Percentiles rank a stretch among this genome's conserved stretches.
phyloP scores from a whole-genome alignment of 192 early-diverging fungal species.

The Coemansia sp. region DNA sequence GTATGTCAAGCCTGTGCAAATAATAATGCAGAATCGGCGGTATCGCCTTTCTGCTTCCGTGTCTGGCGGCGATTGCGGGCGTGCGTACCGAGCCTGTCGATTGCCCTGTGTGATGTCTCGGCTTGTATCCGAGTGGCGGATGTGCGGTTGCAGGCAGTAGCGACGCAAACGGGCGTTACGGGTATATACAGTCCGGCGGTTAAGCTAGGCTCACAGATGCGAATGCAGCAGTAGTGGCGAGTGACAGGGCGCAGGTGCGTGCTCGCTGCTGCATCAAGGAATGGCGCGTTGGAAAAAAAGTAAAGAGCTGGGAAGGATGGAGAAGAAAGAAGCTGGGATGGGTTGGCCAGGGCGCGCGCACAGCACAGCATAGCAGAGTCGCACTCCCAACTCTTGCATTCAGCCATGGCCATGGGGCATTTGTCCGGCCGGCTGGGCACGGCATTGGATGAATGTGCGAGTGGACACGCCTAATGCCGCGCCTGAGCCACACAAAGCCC shows the following conservation, averaged over 20 bases:
- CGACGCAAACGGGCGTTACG: no score
- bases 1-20: background rate
- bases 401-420: background rate
- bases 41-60: background rate
- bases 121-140: background rate
- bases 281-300: background rate
- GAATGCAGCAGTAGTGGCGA: background rate
- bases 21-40: background rate
- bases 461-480: background rate
- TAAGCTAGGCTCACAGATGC: background rate
- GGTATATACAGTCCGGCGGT: background rate
- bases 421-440: background rate
- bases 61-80: background rate
- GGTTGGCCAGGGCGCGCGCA: no score
- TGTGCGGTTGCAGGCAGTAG: background rate
- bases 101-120: no score
- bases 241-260: background rate
- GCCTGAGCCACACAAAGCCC: slow-evolving; percentile 4
- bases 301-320: background rate
- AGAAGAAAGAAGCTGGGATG: slow-evolving; percentile 1
- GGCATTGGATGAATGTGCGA: background rate
- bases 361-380: no score
- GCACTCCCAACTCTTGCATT: no score
- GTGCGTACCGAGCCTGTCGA: no score
- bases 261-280: slow-evolving; percentile 1